A percentile compares a stretch with the other conserved stretches of the same genome.
Conservation (phyloP, 2,329 filamentous ascomycete genomes). For the Diaporthe sp. region DNA sequence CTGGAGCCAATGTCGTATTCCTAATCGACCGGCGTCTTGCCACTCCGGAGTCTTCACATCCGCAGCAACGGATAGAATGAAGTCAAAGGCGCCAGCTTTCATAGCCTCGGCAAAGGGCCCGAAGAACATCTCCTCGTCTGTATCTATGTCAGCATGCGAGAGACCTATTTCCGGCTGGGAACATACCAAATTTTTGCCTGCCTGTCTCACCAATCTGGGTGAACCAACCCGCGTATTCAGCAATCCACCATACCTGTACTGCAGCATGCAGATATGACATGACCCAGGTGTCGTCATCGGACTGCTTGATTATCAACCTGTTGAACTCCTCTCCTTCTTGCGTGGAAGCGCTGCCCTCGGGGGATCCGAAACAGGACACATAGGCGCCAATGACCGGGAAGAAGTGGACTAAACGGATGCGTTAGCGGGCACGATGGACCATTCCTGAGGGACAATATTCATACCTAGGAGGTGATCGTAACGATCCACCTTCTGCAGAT, state of each 20-base stretch:
- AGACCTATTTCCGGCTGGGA: neutral
- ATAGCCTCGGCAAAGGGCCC: slow-evolving; percentile 81
- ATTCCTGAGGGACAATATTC: slow-evolving; percentile 37
- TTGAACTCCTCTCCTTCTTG: slow-evolving; percentile 79
- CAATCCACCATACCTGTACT: slow-evolving; percentile 86
- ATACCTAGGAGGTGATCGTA: slow-evolving; percentile 76
- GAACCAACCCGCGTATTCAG: slow-evolving; percentile 93
- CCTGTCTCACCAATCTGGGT: slow-evolving; percentile 75
- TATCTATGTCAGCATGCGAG: neutral
- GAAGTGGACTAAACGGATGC: slow-evolving; percentile 74
- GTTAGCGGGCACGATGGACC: neutral
- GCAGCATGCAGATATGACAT: slow-evolving; percentile 83
- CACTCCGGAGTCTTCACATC: slow-evolving; percentile 86
- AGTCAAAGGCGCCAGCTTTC: slow-evolving; percentile 92
- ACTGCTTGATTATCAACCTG: slow-evolving; percentile 72
- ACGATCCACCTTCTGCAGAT: slow-evolving; percentile 78
- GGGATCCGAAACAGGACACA: slow-evolving; percentile 82
- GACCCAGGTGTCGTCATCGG: slow-evolving; percentile 78
- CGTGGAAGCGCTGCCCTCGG: slow-evolving; percentile 77
- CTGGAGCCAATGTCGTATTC: slow-evolving; percentile 85
- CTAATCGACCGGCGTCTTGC: slow-evolving; percentile 87
- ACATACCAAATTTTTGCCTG: slow-evolving; percentile 56
- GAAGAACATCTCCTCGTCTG: slow-evolving; percentile 77
- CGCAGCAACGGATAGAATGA: slow-evolving; percentile 86
- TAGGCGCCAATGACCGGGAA: slow-evolving; percentile 83